Evolutionary conservation across 495 filamentous ascomycete genomes (phyloP).

Genomic region (Lentithecium fluviatile): DNA sequence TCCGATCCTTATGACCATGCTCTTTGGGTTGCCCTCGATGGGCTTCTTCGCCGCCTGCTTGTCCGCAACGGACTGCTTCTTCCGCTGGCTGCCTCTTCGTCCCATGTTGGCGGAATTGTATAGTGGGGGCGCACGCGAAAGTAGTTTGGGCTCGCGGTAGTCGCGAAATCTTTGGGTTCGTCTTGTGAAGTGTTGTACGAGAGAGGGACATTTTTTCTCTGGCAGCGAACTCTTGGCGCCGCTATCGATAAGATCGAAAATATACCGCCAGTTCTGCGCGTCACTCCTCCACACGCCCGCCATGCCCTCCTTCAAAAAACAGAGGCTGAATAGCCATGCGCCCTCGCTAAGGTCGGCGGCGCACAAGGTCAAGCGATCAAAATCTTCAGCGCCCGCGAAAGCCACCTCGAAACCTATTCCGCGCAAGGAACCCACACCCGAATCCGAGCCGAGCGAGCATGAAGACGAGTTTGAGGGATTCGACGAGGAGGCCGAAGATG

Average conservation of each 20-base stretch:
- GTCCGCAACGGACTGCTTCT: conserved; percentile 28
- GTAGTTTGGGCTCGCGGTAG: background rate
- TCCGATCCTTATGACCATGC: conserved; percentile 97
- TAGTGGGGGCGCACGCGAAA: background rate
- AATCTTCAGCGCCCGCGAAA: conserved; percentile 6
- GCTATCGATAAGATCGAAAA: conserved; percentile 26
- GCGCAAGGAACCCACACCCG: background rate
- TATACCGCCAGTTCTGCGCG: background rate
- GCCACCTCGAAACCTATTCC: background rate
- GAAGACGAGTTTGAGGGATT: conserved; percentile 18
- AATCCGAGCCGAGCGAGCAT: conserved; percentile 18
- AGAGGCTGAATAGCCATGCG: conserved; percentile 21
- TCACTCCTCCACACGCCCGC: background rate
- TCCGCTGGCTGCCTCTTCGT: conserved; percentile 14
- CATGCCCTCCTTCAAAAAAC: conserved; percentile 27
- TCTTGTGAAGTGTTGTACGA: too few species aligned
- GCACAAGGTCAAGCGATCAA: conserved; percentile 3
- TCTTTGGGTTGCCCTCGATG: conserved; percentile 68
- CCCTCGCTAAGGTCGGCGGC: background rate
- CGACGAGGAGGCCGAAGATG: conserved; percentile 24
- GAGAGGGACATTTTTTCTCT: conserved; percentile 11
- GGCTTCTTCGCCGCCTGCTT: conserved; percentile 16
- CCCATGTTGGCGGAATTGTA: conserved; percentile 8
- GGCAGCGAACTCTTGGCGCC: conserved; percentile 25
- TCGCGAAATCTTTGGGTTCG: background rate